A percentile compares a stretch with the other conserved stretches of the same genome.
Conservation (phyloP, 2,329 filamentous ascomycete species). For the Karstenula rhodostoma region DNA sequence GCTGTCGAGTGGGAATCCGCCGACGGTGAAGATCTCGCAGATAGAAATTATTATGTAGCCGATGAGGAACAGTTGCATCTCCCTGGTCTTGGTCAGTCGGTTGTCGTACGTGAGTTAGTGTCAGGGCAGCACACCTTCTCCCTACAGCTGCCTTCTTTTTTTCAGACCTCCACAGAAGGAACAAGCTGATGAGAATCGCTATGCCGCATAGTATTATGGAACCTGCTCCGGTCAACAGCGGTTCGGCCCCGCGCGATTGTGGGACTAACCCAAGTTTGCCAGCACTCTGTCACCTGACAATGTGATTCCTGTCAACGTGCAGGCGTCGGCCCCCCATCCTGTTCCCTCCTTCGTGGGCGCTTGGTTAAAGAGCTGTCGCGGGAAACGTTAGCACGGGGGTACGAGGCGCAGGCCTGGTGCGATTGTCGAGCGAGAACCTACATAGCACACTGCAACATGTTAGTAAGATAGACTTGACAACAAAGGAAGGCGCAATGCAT, state of each 20-base stretch:
- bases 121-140: constrained; percentile 69
- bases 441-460: constrained; percentile 57
- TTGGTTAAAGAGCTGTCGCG: constrained; percentile 68
- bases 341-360: constrained; percentile 65
- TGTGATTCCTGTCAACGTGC: constrained; percentile 77
- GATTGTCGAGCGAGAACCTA: constrained; percentile 40
- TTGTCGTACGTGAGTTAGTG: neutral
- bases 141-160: constrained; percentile 93
- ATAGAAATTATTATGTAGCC: constrained; percentile 88
- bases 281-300: constrained; percentile 70
- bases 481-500: constrained; percentile 29
- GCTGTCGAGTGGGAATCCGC: constrained; percentile 79
- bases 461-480: constrained; percentile 24
- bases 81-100: constrained; percentile 63
- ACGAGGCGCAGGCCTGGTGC: constrained; percentile 18
- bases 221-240: constrained; percentile 61
- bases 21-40: constrained; percentile 96
- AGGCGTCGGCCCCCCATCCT: constrained; percentile 68
- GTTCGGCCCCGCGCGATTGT: constrained; percentile 13
- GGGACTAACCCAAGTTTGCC: constrained; percentile 78
- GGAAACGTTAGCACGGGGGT: constrained; percentile 37
- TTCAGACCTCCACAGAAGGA: constrained; percentile 82
- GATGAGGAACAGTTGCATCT: constrained; percentile 93
- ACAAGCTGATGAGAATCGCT: constrained; percentile 72
- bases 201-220: constrained; percentile 84